phyloP scores from a whole-genome alignment of 2,329 filamentous ascomycete genomes.

The Geosmithia flava region DNA sequence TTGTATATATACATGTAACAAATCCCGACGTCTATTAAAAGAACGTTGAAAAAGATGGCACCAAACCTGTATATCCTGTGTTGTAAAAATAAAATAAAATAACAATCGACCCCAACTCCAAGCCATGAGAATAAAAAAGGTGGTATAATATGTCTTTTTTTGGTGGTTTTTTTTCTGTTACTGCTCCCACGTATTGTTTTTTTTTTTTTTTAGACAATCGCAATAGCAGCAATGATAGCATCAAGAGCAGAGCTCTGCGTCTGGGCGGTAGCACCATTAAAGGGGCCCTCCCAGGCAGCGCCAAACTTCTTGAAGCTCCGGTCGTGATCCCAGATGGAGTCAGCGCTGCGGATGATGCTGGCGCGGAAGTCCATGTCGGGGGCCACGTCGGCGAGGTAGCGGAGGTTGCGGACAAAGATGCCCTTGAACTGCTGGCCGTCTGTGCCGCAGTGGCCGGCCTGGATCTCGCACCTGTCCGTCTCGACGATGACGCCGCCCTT shows the following conservation, averaged over 20 bases:
- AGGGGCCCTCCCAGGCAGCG: conserved; percentile 53
- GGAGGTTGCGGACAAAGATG: conserved; percentile 53
- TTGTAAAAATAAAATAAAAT: background rate
- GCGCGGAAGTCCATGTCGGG: conserved; percentile 29
- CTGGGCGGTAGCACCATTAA: conserved; percentile 34
- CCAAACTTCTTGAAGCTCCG: conserved; percentile 38
- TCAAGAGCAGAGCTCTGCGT: conserved; percentile 57
- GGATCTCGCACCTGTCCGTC: conserved; percentile 19
- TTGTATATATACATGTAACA: no score
- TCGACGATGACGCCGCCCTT: conserved; percentile 32
- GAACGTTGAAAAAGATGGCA: background rate
- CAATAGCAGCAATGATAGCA: conserved; percentile 46
- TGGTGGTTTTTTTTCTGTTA: background rate
- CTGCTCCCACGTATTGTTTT: background rate
- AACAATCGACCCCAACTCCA: background rate
- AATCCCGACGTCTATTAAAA: background rate
- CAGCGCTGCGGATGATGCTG: conserved; percentile 49
- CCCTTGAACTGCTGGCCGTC: conserved; percentile 61
- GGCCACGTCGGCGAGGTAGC: conserved; percentile 32
- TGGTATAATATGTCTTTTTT: background rate
- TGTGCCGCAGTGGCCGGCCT: conserved; percentile 22
- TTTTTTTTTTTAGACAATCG: conserved; percentile 16
- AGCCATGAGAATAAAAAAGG: background rate
- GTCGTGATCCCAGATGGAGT: conserved; percentile 51
- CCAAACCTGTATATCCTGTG: background rate